Base-by-base conservation (phyloP, 768 basidiomycete genomes). In the Coprinopsis strossmayeri region DNA sequence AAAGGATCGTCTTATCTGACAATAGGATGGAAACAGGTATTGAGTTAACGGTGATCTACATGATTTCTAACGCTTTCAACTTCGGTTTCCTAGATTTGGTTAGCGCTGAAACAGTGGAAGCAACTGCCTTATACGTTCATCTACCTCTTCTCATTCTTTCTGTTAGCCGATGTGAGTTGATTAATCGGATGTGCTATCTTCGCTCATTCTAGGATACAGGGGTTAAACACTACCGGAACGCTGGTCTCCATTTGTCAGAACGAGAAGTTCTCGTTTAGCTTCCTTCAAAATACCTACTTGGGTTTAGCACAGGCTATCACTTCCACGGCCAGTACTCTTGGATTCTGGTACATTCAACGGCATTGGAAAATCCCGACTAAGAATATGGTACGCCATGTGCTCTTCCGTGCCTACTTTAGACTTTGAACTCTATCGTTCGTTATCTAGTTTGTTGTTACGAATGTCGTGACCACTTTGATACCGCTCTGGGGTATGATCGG, bases 401-500 rank as follows among this genome's bases (percentile, higher is more conserved):
- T 27, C n/a, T 26, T 18, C 32, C 28, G 15, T 35, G 4, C 13
- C n/a, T 1, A n/a, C 39, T 27, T n/a, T 27, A 9, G 35, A 37
- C 23, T 42, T 20, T 28, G 51, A 24, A 49, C n/a, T 20, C 3
- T 51, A 12, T 17, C 17, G 3, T 32, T 18, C 9, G 23, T 5
- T 35, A 12, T 34, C 0, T 34, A 90, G 85, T 90, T 91, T 57
- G 66, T 82, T 12, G 76, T 86, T 0, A 90, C 87, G 2, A 90
- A 87, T 53, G 74, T 87, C 0, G 78, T 84, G 3, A 85, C 86
- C 2, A 76, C 90, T 21, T 34, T 90, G 37, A 88, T 91, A 45
- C 87, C 89, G 1, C 69, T 90, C 4, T 91, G 89, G 89, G 86
- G 87, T 12, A 85, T 87, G 85, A 71, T 90, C 35, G 88, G 90